phyloP scores from a whole-genome alignment of 768 basidiomycete species.

The Termitomyces sp. region DNA sequence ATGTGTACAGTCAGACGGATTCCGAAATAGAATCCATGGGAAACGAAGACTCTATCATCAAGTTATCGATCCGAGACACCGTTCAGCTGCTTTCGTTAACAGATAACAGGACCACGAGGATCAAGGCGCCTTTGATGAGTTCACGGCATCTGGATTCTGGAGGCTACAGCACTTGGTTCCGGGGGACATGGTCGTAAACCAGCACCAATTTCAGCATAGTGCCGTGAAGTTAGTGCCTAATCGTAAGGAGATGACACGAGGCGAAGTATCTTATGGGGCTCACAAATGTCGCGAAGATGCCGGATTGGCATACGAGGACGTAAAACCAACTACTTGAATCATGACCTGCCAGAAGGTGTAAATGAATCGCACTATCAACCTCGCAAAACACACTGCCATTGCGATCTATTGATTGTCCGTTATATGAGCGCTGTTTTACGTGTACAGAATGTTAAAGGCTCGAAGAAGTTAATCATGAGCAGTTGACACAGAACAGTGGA shows the following conservation, averaged over 20 bases:
- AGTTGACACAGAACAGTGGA: neutral
- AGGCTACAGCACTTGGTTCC: too few species aligned
- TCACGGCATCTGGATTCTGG: neutral
- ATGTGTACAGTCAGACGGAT: neutral
- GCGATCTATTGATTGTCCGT: neutral
- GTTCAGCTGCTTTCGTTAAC: neutral
- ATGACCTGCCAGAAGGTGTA: too few species aligned
- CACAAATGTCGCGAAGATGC: neutral
- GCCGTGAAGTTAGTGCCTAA: neutral
- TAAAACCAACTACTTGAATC: too few species aligned
- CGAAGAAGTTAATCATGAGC: neutral
- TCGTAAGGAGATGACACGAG: too few species aligned
- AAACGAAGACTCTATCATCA: neutral
- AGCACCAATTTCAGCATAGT: neutral
- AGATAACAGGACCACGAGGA: neutral
- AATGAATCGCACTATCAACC: too few species aligned
- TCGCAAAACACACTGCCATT: neutral
- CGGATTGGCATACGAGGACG: neutral
- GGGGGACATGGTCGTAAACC: neutral
- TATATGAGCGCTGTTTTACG: neutral
- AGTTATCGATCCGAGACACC: neutral
- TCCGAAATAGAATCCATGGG: neutral
- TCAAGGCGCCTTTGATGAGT: neutral
- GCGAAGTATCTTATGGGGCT: too few species aligned
- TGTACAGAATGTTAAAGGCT: too few species aligned